A percentile compares a stretch with the other conserved stretches of the same genome.
Conservation (phyloP, 2,329 filamentous ascomycete species). For the Graphium sp. region DNA sequence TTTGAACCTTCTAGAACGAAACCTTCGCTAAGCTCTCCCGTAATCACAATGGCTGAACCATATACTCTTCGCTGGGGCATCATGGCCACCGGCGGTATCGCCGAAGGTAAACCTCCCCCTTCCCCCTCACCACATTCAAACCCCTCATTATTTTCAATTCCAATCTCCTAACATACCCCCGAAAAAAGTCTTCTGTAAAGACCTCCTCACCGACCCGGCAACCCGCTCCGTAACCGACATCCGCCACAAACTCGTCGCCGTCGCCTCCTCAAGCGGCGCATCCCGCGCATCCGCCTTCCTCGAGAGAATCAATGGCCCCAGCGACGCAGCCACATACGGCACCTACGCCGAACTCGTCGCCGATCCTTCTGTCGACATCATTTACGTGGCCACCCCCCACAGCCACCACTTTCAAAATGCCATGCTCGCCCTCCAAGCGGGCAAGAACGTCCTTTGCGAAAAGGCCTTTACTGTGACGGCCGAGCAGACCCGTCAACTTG, state of each 20-base stretch:
- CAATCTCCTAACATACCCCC: neutral
- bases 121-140: neutral
- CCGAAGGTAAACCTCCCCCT: conserved; percentile 27
- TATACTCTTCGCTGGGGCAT: conserved; percentile 41
- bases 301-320: conserved; percentile 49
- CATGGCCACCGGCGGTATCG: conserved; percentile 42
- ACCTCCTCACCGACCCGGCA: conserved; percentile 59
- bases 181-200: conserved; percentile 60
- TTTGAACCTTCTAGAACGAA: no score
- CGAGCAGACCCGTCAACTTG: conserved; percentile 55
- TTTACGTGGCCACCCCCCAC: conserved; percentile 84
- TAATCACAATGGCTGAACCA: conserved; percentile 21
- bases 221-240: conserved; percentile 55
- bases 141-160: neutral
- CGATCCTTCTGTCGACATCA: conserved; percentile 64
- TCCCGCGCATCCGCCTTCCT: conserved; percentile 58
- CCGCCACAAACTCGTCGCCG: conserved; percentile 61
- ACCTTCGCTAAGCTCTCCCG: no score
- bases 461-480: conserved; percentile 82
- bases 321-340: conserved; percentile 55
- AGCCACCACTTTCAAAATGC: conserved; percentile 87
- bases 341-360: conserved; percentile 69
- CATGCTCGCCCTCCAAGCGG: conserved; percentile 67
- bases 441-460: conserved; percentile 82
- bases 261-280: conserved; percentile 60